Evolutionary conservation across 1,284 basidiomycete species (phyloP).

Genomic region (Crepidotus sp.): DNA sequence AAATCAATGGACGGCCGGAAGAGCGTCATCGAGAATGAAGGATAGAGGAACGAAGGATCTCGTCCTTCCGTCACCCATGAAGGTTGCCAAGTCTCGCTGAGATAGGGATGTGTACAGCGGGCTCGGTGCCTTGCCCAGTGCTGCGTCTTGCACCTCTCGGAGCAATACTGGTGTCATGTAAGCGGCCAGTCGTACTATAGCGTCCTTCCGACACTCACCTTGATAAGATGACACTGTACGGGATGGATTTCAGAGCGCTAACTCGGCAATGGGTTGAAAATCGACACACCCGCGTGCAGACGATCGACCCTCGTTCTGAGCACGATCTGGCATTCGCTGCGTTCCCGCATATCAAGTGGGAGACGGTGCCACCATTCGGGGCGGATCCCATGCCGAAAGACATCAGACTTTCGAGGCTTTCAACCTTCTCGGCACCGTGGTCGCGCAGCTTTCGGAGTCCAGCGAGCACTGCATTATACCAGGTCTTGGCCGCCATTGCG

Average conservation of each 20-base stretch:
- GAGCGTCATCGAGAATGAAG: slow-evolving; percentile 9
- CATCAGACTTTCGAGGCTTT: slow-evolving; percentile 17
- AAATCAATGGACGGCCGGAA: slow-evolving; percentile 18
- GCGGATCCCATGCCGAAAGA: slow-evolving; percentile 17
- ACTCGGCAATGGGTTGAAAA: background rate
- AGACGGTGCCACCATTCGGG: slow-evolving; percentile 13
- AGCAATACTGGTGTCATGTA: slow-evolving; percentile 16
- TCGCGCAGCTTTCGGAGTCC: slow-evolving; percentile 17
- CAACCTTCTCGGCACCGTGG: slow-evolving; percentile 12
- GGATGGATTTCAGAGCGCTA: background rate
- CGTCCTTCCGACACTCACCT: slow-evolving; percentile 2
- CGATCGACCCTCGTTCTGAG: slow-evolving; percentile 6
- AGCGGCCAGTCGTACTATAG: background rate
- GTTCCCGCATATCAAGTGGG: slow-evolving; percentile 18
- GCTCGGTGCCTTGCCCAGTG: slow-evolving; percentile 16
- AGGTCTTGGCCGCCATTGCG: slow-evolving; percentile 14
- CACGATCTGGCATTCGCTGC: slow-evolving; percentile 9
- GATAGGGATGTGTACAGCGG: slow-evolving; percentile 13
- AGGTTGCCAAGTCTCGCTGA: slow-evolving; percentile 16
- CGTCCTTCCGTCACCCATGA: slow-evolving; percentile 16
- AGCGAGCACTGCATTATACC: slow-evolving; percentile 17
- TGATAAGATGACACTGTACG: slow-evolving; percentile 14
- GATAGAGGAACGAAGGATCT: slow-evolving; percentile 15
- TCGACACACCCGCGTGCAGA: slow-evolving; percentile 11
- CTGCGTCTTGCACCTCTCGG: slow-evolving; percentile 16